Base-by-base conservation (phyloP, 768 basidiomycete species). In the Amanita molliuscula region DNA sequence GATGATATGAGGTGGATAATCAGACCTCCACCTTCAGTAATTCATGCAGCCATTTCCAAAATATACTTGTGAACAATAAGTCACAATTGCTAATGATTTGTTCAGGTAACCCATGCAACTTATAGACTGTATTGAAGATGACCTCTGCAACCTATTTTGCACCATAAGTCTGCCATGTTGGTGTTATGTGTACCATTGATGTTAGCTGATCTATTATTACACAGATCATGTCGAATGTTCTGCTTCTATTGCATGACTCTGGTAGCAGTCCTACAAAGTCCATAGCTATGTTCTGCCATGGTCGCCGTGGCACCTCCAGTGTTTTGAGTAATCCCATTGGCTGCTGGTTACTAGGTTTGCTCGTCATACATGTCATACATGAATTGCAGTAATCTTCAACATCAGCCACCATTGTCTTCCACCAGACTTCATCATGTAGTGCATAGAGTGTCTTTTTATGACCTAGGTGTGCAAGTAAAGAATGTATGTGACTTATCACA, bases 1-100 rank as follows among this genome's bases (percentile, higher is more conserved):
- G 73, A 50, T 75, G 73, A 49, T 64, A 74, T 0, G 69, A 55
- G 0, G 65, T 67, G 0, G 68, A 71, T 64, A 75, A 64, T 0
- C 56, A 43, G 0, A 70, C 56, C 13, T 66, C 59, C 0, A 59
- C 57, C 0, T 64, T 63, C 0, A 68, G 48, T 6, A 58, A 57
- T 35, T 53, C 37, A 51, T 70, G 57, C 0, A 75, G 54, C 6
- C 62, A 56, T 6, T 48, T 44, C 75, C 73, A 76, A 51, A 75
- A 75, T 0, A 38, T 47, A n/a, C 69, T 68, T 0, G 70, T 75
- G 55, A 75, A 76, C 3, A 70, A 53, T 0, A 62, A 53, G 49
- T 74, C 72, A 1, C 71, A 54, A 47, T 76, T 71, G 13, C 65
- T 68, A 0, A 76, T 59, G 0, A 77, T 71, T 0, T 48, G 18